Base-by-base conservation (phyloP, 345 rosid genomes). In the Eucalyptus virginea region DNA sequence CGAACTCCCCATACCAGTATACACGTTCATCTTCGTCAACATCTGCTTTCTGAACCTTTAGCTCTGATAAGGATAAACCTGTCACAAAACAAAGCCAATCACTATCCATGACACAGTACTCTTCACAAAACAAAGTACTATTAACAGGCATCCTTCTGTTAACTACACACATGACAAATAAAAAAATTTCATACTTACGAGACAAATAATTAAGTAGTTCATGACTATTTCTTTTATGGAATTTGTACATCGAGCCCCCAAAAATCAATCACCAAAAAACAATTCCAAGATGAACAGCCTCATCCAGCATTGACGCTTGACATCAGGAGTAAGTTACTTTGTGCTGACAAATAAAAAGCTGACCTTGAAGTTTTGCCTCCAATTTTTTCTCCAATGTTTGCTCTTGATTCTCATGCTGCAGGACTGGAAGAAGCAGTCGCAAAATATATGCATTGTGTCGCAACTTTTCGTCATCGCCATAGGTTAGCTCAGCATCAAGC, bases 291-390 rank as follows among this genome's bases (percentile, higher is more conserved):
- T 51, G 14, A 86, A 86, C 37, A 45, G 52, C 87, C 52, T n/a
- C 40, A 32, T 86, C 56, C 45, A 34, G 30, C 60, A 9, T 86
- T 49, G 88, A 49, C 51, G n/a, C 51, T 30, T 24, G 18, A 44
- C 83, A 42, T 40, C 47, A 77, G 47, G 47, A 77, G 30, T n/a
- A 83, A 32, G 18, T 65, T 32, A 69, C 47, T 60, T 37, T 89
- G 50, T 44, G n/a, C 44, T 3, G 62, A 88, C 47, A 32, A 52
- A 81, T 87, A 52, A 5, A 88, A 87, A 77, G 88, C 88, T 34
- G 93, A 95, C 97, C 97, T 86, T 5, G 89, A 58, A 90, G 91
- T 62, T 90, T 90, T 13, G 96, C 95, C 89, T 95, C 97, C 26
- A 89, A 19, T 58, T 91, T 45, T 90, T 81, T 92, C 92, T 96